phyloP scores from a whole-genome alignment of 2,329 filamentous ascomycete genomes.

The Trichoderma koningiopsis region DNA sequence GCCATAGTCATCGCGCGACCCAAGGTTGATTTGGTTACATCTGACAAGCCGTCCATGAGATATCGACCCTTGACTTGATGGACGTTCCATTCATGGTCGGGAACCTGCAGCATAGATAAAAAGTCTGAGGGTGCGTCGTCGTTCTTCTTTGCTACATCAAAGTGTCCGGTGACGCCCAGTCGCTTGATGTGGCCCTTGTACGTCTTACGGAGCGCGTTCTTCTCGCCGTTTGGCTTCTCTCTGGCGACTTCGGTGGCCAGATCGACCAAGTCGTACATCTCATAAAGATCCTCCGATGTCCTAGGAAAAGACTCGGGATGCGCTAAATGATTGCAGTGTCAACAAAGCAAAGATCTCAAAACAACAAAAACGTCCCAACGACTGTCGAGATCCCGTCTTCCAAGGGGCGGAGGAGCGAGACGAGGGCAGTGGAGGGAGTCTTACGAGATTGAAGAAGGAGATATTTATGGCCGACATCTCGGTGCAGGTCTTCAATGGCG shows the following conservation, averaged over 20 bases:
- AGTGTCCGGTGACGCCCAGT: conserved; percentile 62
- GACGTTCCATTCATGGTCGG: conserved; percentile 60
- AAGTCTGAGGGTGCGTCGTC: conserved; percentile 55
- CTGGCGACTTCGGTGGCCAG: conserved; percentile 65
- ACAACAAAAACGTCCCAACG: conserved; percentile 33
- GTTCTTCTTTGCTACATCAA: conserved; percentile 60
- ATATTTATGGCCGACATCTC: conserved; percentile 68
- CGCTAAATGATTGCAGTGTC: conserved; percentile 50
- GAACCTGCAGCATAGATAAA: conserved; percentile 51
- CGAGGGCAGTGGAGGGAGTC: conserved; percentile 52
- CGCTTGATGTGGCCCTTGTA: conserved; percentile 71
- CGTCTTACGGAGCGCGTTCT: conserved; percentile 67
- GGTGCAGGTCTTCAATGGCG: conserved; percentile 65
- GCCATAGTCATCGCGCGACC: conserved; percentile 58
- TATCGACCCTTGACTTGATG: conserved; percentile 57
- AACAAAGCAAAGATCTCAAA: conserved; percentile 43
- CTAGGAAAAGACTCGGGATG: conserved; percentile 52
- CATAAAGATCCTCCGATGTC: conserved; percentile 60
- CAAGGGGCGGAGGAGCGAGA: conserved; percentile 32
- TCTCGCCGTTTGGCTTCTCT: conserved; percentile 65
- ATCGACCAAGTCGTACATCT: conserved; percentile 56
- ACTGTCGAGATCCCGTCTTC: conserved; percentile 34
- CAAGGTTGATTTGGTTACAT: conserved; percentile 47
- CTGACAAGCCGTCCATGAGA: conserved; percentile 55
- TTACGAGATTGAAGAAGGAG: conserved; percentile 69